Percentiles rank a stretch among this genome's conserved stretches.
These are phyloP conservation scores for Xylariaceae sp. DNA, from an alignment of 2,329 filamentous ascomycete genomes.

Conservation along the genomic window DNA sequence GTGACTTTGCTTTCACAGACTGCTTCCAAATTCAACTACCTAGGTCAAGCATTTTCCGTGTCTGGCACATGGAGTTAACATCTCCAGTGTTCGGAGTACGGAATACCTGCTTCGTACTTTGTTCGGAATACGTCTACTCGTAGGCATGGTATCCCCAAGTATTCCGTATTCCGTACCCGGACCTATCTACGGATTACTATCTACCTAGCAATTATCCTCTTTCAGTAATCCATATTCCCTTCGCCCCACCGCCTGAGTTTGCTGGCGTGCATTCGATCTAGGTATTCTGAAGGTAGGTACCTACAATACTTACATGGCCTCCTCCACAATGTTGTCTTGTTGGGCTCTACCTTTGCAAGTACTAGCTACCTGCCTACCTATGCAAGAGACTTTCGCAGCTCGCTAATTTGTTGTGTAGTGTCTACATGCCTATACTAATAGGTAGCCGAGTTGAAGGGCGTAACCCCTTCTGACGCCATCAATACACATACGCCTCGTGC, in stretches of 20 bases:
- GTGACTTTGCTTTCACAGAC: slow-evolving; percentile 13
- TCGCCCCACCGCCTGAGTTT: background rate
- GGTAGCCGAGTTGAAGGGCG: slow-evolving; percentile 8
- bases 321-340: background rate
- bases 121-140: background rate
- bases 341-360: background rate
- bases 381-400: background rate
- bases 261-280: background rate
- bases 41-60: background rate
- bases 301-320: no score
- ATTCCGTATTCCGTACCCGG: background rate
- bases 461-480: background rate
- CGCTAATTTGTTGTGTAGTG: background rate
- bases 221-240: background rate
- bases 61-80: slow-evolving; percentile 3
- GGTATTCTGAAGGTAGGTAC: background rate
- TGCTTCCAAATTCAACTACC: slow-evolving; percentile 7
- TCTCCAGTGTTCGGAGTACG: background rate
- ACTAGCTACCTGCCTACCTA: background rate
- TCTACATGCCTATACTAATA: background rate
- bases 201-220: background rate
- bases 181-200: background rate
- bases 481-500: background rate
- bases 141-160: background rate
- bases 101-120: no score